Evolutionary conservation across 768 basidiomycete genomes (phyloP).

Genomic region (Termitomyces sp.): DNA sequence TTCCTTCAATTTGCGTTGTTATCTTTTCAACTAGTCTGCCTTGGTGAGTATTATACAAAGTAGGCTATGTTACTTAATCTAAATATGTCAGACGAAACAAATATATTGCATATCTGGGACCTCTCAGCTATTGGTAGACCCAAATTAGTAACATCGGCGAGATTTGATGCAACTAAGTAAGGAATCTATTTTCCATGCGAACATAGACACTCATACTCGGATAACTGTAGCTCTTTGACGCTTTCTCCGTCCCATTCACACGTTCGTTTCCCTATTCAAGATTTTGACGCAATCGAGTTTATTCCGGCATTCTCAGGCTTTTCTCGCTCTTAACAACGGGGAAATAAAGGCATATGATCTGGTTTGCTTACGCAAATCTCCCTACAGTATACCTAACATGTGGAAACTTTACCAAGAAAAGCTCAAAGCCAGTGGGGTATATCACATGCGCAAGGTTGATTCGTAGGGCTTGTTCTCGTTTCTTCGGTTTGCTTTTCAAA

Average conservation of each 20-base stretch:
- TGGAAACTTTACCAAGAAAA: conserved; percentile 71
- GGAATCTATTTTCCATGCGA: conserved; percentile 8
- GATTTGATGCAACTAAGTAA: conserved; percentile 45
- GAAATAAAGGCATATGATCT: conserved; percentile 75
- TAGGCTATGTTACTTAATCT: background rate
- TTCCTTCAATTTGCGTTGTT: conserved; percentile 58
- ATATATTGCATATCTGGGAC: conserved; percentile 58
- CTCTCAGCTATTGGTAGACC: conserved; percentile 46
- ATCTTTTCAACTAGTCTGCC: conserved; percentile 48
- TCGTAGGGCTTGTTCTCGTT: conserved; percentile 23
- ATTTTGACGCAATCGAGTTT: conserved; percentile 8
- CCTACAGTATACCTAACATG: conserved; percentile 65
- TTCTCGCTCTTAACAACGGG: conserved; percentile 42
- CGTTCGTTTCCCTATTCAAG: conserved; percentile 32
- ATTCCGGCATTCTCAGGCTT: conserved; percentile 29
- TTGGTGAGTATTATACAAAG: conserved; percentile 40
- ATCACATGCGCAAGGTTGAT: conserved; percentile 22
- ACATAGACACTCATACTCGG: background rate
- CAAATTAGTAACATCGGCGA: conserved; percentile 41
- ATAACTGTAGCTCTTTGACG: conserved; percentile 43
- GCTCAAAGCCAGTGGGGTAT: conserved; percentile 34
- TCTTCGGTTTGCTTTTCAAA: background rate
- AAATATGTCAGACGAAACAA: conserved; percentile 37
- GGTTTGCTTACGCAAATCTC: conserved; percentile 58
- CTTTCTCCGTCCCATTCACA: conserved; percentile 69